Conservation (phyloP, 169 alveolate species). For the Plasmodium adleri region DNA sequence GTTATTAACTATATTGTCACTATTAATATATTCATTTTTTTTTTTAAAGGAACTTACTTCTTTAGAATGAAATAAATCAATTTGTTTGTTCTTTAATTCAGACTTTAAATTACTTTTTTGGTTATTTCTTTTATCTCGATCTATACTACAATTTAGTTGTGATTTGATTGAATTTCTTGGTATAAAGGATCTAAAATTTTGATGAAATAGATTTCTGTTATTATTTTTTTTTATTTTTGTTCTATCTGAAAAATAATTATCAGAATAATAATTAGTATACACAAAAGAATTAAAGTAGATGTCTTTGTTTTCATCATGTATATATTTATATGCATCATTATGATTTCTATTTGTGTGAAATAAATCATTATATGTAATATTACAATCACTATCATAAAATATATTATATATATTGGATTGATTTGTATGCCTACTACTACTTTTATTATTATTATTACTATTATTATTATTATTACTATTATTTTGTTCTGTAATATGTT, state of each 20-base stretch:
- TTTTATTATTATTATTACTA: not conserved
- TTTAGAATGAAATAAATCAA: conserved; percentile 10
- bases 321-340: conserved; percentile 7
- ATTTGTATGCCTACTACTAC: too few relatives aligned
- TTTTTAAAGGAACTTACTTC: conserved; percentile 9
- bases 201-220: conserved; percentile 1
- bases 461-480: conserved; percentile 7
- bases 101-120: conserved; percentile 21
- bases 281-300: conserved; percentile 9
- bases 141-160: not conserved
- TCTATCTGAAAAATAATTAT: conserved; percentile 64
- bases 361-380: conserved; percentile 6
- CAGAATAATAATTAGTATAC: conserved; percentile 36
- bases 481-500: conserved; percentile 19
- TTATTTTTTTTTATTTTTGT: conserved; percentile 22
- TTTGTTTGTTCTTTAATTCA: conserved; percentile 5
- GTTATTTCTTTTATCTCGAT: conserved; percentile 16
- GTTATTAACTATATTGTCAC: conserved; percentile 1
- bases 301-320: conserved; percentile 13
- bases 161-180: conserved; percentile 7
- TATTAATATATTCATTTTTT: conserved; percentile 5
- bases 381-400: conserved; percentile 25
- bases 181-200: conserved; percentile 9
- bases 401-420: not conserved
- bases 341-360: not conserved